Evolutionary conservation across 257 asterid genomes (phyloP).

Genomic region (Solanum clarkiae): DNA sequence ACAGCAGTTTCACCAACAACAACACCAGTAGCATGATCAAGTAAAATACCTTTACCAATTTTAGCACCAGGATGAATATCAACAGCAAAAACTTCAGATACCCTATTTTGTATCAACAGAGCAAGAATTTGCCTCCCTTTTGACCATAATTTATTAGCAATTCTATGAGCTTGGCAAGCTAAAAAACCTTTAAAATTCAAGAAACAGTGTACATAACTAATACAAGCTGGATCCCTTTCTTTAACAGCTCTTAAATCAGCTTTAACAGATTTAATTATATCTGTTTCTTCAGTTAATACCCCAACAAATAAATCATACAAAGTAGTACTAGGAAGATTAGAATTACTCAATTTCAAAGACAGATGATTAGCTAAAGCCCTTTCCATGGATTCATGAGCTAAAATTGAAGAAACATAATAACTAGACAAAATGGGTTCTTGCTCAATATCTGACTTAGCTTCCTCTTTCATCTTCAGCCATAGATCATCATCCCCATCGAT

Average conservation of each 20-base stretch:
- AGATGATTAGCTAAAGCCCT: constrained; percentile 54
- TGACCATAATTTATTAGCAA: constrained; percentile 64
- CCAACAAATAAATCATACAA: constrained; percentile 42
- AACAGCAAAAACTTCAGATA: constrained; percentile 71
- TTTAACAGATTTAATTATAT: constrained; percentile 33
- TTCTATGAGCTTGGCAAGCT: constrained; percentile 68
- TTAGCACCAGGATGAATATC: constrained; percentile 89
- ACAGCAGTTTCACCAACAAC: constrained; percentile 85
- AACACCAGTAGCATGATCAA: constrained; percentile 91
- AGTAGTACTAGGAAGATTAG: constrained; percentile 35
- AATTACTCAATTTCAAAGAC: constrained; percentile 46
- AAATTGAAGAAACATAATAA: constrained; percentile 42
- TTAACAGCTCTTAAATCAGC: constrained; percentile 64
- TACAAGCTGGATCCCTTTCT: constrained; percentile 89
- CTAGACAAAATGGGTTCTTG: constrained; percentile 61
- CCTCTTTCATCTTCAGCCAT: constrained; percentile 57
- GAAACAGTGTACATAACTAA: constrained; percentile 71
- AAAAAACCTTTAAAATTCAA: constrained; percentile 73
- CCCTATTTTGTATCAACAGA: constrained; percentile 59
- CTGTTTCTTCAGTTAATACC: constrained; percentile 35
- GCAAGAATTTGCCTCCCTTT: constrained; percentile 49
- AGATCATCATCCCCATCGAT: constrained; percentile 13
- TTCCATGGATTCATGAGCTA: constrained; percentile 52
- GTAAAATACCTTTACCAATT: constrained; percentile 68
- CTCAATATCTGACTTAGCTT: constrained; percentile 52